Evolutionary conservation across 768 basidiomycete genomes (phyloP).

Genomic region (Serendipita vermifera): DNA sequence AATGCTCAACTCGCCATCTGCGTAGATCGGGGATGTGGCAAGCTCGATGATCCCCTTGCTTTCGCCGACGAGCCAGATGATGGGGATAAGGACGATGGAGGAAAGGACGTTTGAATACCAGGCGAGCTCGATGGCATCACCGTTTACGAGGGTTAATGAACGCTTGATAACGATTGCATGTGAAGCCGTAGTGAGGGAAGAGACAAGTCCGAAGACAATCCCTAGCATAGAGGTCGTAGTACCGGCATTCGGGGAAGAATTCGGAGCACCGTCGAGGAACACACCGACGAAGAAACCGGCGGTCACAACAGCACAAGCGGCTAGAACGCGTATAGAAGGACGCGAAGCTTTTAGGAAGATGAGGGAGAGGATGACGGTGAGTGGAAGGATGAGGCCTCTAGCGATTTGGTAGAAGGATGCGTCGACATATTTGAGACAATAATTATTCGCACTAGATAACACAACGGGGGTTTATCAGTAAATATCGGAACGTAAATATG

Average conservation of each 20-base stretch:
- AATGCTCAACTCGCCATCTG: conserved; percentile 70
- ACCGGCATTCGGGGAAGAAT: conserved; percentile 14
- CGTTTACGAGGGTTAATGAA: conserved; percentile 62
- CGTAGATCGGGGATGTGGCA: conserved; percentile 23
- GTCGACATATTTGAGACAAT: conserved; percentile 85
- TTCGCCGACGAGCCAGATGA: conserved; percentile 67
- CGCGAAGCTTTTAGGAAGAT: conserved; percentile 52
- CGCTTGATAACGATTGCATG: conserved; percentile 94
- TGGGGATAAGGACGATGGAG: conserved; percentile 51
- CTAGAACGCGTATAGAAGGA: conserved; percentile 61
- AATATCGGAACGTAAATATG: too few relatives aligned
- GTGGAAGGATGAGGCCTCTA: conserved; percentile 82
- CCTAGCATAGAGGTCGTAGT: conserved; percentile 33
- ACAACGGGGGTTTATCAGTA: too few relatives aligned
- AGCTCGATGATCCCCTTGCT: conserved; percentile 24
- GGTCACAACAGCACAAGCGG: conserved; percentile 71
- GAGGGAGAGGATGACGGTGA: conserved; percentile 83
- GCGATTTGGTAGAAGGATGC: conserved; percentile 95
- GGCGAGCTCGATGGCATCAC: conserved; percentile 70
- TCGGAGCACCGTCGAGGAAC: conserved; percentile 48
- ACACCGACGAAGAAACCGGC: conserved; percentile 85
- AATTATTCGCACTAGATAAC: conserved; percentile 72
- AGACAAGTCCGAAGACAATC: conserved; percentile 66
- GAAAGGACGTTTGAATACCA: conserved; percentile 81
- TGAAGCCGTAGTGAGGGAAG: conserved; percentile 73